Base-by-base conservation (phyloP, 2,329 filamentous ascomycete genomes). In the Colletotrichum gloeosporioides region DNA sequence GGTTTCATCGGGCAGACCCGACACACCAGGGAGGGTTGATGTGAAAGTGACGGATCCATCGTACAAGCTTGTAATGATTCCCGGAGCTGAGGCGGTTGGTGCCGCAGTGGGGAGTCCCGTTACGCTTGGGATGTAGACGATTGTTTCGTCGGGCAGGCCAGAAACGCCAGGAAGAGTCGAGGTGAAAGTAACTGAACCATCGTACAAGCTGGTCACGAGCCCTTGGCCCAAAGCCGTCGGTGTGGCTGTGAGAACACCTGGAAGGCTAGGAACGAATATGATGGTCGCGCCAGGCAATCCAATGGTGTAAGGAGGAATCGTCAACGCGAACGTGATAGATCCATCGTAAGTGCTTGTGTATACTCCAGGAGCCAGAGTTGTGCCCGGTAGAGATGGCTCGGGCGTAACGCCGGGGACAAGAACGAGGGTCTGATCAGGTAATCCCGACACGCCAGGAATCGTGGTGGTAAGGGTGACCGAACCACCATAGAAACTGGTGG, bases 191-290 rank as follows among this genome's bases (percentile, higher is more conserved):
- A 64, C 25, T 0, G 73, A 76, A 15, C 73, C 73, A 13, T 44
- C 73, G 13, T 76, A 75, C 4, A 62, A 73, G 32, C 73, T 75
- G 9, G 73, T 76, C 16, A 68, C 61, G 15, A 76, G n/a, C 13
- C 73, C 73, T 8, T 63, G 61, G 9, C 67, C 62, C 53, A 72
- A 34, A 31, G n/a, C 62, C 7, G 69, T 67, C 4, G 62, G 16
- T 13, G 68, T 34, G 4, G 39, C 25, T 2, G 57, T 29, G 10
- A 67, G 16, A 15, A n/a, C n/a, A 27, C 44, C 29, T 13, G 61
- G 4, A 32, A 16, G 18, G 27, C 70, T 71, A 4, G 72, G 71
- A 2, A 74, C 27, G 25, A 64, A 64, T 31, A 74, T 44, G 59
- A 74, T 44, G 5, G 71, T 74, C 13, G 39, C 57, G n/a, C 71